Percentiles rank a stretch among this genome's conserved stretches.
Conservation (phyloP, 176 grass and related monocot species). For the Paspalum notatum region DNA sequence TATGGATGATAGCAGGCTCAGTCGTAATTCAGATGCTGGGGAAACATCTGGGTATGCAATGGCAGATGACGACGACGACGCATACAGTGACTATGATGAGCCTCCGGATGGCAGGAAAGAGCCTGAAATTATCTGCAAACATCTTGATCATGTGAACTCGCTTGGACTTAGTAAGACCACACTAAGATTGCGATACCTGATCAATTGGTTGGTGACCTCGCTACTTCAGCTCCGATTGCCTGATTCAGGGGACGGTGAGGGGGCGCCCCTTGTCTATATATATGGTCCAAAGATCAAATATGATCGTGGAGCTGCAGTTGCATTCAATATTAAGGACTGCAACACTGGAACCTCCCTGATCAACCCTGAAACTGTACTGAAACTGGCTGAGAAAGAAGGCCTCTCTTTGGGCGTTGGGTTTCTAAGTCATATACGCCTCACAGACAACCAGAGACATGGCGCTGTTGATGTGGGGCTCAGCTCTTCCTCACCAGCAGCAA, state of each 20-base stretch:
- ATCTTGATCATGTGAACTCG: conserved; percentile 95
- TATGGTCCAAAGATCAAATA: conserved; percentile 99
- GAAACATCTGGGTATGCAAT: conserved; percentile 83
- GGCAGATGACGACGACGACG: conserved; percentile 64
- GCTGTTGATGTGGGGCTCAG: conserved; percentile 52
- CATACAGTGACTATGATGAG: conserved; percentile 72
- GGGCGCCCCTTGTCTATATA: conserved; percentile 72
- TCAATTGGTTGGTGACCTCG: conserved; percentile 98
- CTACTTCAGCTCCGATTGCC: conserved; percentile 83
- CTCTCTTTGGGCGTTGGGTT: conserved; percentile 84
- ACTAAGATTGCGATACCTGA: conserved; percentile 75
- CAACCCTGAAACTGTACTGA: conserved; percentile 85
- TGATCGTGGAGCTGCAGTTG: conserved; percentile 95
- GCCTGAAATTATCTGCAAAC: conserved; percentile 82
- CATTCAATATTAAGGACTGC: conserved; percentile 92
- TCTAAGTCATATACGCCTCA: conserved; percentile 81
- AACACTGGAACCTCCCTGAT: conserved; percentile 58
- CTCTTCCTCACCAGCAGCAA: conserved; percentile 59
- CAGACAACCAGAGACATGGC: conserved; percentile 74
- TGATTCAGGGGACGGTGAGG: conserved; percentile 70
- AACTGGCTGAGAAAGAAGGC: conserved; percentile 86
- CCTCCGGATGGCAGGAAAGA: conserved; percentile 73
- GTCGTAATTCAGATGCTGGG: conserved; percentile 67
- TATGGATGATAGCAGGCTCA: conserved; percentile 60
- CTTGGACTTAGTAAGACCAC: conserved; percentile 99